These are phyloP conservation scores for Ormosia semicastrata DNA, from an alignment of 306 rosid genomes.

Conservation along the genomic window DNA sequence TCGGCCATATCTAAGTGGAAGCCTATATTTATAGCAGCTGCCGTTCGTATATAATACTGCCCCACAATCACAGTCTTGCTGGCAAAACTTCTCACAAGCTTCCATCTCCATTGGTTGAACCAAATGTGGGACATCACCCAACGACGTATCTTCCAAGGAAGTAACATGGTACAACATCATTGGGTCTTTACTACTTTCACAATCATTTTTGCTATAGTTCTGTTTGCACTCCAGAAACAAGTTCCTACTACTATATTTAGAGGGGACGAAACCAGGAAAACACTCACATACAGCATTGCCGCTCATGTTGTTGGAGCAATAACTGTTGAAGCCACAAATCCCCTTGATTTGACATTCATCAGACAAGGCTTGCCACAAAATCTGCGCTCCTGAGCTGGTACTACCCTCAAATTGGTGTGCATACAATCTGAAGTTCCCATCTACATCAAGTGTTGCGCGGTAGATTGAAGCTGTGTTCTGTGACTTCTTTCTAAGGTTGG, in stretches of 20 bases:
- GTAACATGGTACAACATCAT: neutral
- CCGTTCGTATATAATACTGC: neutral
- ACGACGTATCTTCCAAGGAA: neutral
- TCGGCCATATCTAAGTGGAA: slow-evolving; percentile 30
- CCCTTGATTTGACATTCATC: slow-evolving; percentile 29
- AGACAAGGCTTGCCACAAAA: slow-evolving; percentile 3
- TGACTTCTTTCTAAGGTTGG: neutral
- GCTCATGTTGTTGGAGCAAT: neutral
- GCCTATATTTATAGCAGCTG: slow-evolving; percentile 1
- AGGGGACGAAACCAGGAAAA: slow-evolving; percentile 34
- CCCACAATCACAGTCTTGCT: slow-evolving; percentile 35
- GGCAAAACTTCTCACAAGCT: slow-evolving; percentile 26
- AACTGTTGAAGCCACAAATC: slow-evolving; percentile 41
- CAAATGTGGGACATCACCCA: slow-evolving; percentile 7
- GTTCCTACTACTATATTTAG: neutral
- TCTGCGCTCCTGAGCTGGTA: neutral
- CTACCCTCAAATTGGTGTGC: neutral
- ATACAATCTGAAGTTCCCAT: slow-evolving; percentile 38
- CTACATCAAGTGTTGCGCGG: slow-evolving; percentile 33
- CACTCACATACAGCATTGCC: slow-evolving; percentile 18
- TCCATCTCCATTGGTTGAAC: neutral
- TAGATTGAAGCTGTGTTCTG: slow-evolving; percentile 4
- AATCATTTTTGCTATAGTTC: neutral
- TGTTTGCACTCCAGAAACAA: slow-evolving; percentile 19
- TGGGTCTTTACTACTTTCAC: slow-evolving; percentile 19